A percentile compares a stretch with the other conserved stretches of the same genome.
These are phyloP conservation scores for Dictyostelium citrinum DNA, from an alignment of 78 protist genomes.

Conservation along the genomic window DNA sequence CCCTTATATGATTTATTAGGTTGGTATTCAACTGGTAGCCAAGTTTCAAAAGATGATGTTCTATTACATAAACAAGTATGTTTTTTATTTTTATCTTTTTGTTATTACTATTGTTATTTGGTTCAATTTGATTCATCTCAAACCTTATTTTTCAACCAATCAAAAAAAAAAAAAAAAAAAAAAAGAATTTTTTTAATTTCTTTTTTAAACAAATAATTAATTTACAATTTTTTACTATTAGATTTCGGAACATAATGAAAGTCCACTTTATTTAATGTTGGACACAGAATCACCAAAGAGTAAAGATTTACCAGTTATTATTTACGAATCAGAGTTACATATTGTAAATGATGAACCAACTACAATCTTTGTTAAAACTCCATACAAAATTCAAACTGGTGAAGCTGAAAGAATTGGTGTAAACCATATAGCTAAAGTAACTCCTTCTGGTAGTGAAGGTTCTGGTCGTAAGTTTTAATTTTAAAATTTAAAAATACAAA, in stretches of 20 bases:
- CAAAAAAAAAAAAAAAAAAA: background rate
- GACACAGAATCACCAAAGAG: conserved; percentile 46
- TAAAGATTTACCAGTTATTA: conserved; percentile 77
- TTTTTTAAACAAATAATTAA: too few relatives aligned
- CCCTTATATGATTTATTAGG: conserved; percentile 85
- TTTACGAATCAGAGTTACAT: conserved; percentile 84
- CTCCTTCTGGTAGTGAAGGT: conserved; percentile 73
- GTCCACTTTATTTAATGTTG: conserved; percentile 79
- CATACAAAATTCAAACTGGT: conserved; percentile 80
- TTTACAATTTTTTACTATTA: too few relatives aligned
- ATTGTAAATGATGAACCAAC: conserved; percentile 76
- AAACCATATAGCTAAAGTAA: conserved; percentile 87
- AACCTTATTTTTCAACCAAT: background rate
- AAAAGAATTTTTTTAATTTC: too few relatives aligned
- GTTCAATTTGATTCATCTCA: background rate
- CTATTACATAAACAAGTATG: conserved; percentile 69
- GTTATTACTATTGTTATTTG: too few relatives aligned
- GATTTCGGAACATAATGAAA: conserved; percentile 79
- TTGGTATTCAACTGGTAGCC: conserved; percentile 86
- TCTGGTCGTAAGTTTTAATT: conserved; percentile 23
- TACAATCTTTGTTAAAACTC: conserved; percentile 40
- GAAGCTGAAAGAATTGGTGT: conserved; percentile 88
- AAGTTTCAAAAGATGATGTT: conserved; percentile 44
- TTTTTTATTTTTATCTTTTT: too few relatives aligned
- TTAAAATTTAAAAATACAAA: background rate